Base-by-base conservation (phyloP, 176 grass and related monocot species). In the Oryza rufipogon region DNA sequence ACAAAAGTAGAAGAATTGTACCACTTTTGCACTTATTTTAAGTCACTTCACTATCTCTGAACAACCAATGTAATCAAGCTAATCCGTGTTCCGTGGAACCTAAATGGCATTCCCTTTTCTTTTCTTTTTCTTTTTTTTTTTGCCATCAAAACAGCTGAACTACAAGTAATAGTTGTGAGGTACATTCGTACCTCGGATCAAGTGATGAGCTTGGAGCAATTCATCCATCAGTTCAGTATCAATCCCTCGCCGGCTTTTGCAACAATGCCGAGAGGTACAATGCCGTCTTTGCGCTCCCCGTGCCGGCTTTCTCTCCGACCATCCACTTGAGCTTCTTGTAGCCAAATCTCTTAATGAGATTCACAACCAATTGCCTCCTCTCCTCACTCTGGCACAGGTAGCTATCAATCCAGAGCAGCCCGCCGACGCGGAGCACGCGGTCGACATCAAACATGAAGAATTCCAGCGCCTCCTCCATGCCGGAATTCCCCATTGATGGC, bases 361-460 rank as follows among this genome's bases (percentile, higher is more conserved):
- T 98, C 13, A 80, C 89, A 74, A 98, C 86, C 67, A 81, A 46
- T 23, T 71, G 69, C 63, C 82, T 87, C 68, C 86, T 82, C 20
- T 98, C 93, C 60, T 96, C 89, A 10, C 85, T 89, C 54, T 72
- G 88, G 64, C 91, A 96, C 30, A 72, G 48, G 82, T 98, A 96
- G 81, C 94, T 98, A 71, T 98, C 96, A 56, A 98, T 90, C 96
- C 96, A 99, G 80, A 99, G 84, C 70, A 96, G 76, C 16, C 96
- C 96, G 2, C 92, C 80, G 39, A 36, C 85, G 7, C 93, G 82
- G 39, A 96, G 75, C 42, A 99, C 80, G 11, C 96, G 26, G 66
- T 99, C 96, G 19, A 96, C 78, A 26, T 99, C 96, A n/a, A 99
- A 99, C 87, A 99, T 81, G 87, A 96, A 82, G 86, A 99, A 96